These are phyloP conservation scores for Aspergillus terreus DNA, from an alignment of 2,329 filamentous ascomycete species.

Conservation along the genomic window DNA sequence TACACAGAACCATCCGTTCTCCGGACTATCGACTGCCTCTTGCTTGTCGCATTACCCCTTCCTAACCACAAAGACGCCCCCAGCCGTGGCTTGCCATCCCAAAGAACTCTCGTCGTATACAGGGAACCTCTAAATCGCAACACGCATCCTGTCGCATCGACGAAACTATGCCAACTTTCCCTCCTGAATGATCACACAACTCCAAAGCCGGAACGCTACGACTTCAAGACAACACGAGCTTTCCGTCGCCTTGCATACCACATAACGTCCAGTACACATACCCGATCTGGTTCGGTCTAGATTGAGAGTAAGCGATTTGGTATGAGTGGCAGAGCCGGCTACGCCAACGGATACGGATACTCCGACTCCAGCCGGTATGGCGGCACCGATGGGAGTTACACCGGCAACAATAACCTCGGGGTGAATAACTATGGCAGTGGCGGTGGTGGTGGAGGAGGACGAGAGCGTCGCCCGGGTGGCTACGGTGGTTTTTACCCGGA, in stretches of 20 bases:
- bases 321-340: slow-evolving; percentile 35
- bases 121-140: not conserved
- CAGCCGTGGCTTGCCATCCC: too few relatives aligned
- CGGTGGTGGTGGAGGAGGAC: slow-evolving; percentile 18
- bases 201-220: slow-evolving; percentile 13
- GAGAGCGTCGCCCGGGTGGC: slow-evolving; percentile 39
- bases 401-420: slow-evolving; percentile 26
- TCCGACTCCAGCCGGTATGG: slow-evolving; percentile 34
- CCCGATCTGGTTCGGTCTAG: not conserved
- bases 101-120: too few relatives aligned
- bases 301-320: slow-evolving; percentile 11
- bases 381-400: slow-evolving; percentile 30
- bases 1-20: not conserved
- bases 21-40: slow-evolving; percentile 2
- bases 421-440: slow-evolving; percentile 31
- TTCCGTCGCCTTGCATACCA: not conserved
- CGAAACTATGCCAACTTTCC: slow-evolving; percentile 22
- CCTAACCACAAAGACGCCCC: not conserved
- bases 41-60: slow-evolving; percentile 1
- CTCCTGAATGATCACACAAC: slow-evolving; percentile 13
- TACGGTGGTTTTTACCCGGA: slow-evolving; percentile 43
- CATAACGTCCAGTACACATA: too few relatives aligned
- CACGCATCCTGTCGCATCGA: not conserved
- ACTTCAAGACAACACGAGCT: not conserved
- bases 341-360: slow-evolving; percentile 37